A percentile compares a stretch with the other conserved stretches of the same genome.
Conservation (phyloP, 108 stramenopile species). For the Nitzschia palea region DNA sequence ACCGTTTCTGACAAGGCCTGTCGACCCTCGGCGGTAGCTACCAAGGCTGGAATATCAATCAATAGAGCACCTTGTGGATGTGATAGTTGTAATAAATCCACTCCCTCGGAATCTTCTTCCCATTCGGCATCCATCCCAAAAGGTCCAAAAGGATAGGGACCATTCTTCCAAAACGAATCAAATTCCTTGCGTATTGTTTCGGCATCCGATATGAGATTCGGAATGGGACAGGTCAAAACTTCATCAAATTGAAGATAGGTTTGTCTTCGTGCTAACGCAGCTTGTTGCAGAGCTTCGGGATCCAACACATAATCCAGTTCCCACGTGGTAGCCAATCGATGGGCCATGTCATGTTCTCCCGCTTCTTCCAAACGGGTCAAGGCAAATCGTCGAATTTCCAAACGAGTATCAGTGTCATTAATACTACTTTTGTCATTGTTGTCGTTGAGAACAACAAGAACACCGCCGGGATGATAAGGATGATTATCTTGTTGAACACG, state of each 20-base stretch:
- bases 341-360: conserved; percentile 45
- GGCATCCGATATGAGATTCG: conserved; percentile 47
- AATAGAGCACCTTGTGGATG: conserved; percentile 44
- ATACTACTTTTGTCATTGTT: neutral
- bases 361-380: conserved; percentile 47
- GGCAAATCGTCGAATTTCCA: conserved; percentile 57
- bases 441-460: neutral
- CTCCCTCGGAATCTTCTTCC: conserved; percentile 55
- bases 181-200: conserved; percentile 25
- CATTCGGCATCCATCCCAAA: conserved; percentile 80
- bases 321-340: conserved; percentile 58
- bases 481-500: conserved; percentile 25
- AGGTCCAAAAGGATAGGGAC: conserved; percentile 6
- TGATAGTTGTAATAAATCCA: conserved; percentile 60
- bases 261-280: conserved; percentile 40
- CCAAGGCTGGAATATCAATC: conserved; percentile 68
- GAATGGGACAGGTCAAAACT: conserved; percentile 30
- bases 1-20: conserved; percentile 53
- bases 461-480: neutral
- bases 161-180: conserved; percentile 17
- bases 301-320: conserved; percentile 55
- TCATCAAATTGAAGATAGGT: conserved; percentile 78
- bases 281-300: conserved; percentile 42
- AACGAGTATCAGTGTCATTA: conserved; percentile 9
- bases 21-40: conserved; percentile 50